Percentiles rank a stretch among this genome's conserved stretches.
Evolutionary conservation across 2,329 filamentous ascomycete genomes (phyloP).

Genomic region (Monosporascus cannonballus): DNA sequence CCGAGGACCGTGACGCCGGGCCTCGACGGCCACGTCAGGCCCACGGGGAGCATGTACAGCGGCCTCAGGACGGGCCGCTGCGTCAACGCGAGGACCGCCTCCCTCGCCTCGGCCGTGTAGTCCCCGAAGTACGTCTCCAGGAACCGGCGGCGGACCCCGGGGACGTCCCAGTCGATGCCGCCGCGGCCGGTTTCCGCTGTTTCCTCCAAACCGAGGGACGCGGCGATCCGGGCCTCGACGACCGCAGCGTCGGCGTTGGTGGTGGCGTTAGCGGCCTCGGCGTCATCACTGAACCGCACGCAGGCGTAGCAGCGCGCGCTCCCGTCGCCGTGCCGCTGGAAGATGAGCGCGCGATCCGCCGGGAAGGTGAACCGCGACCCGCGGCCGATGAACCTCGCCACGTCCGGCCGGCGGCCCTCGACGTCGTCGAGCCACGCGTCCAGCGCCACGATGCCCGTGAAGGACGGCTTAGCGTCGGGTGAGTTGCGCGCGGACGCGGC

Average conservation of each 20-base stretch:
- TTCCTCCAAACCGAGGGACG: no score
- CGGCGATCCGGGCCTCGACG: no score
- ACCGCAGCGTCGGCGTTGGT: no score
- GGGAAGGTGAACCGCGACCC: conserved; percentile 29
- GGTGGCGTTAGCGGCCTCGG: background rate
- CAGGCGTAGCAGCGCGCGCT: conserved; percentile 15
- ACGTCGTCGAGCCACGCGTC: conserved; percentile 26
- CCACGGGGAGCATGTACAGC: conserved; percentile 20
- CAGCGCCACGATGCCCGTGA: conserved; percentile 32
- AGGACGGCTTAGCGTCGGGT: conserved; percentile 27
- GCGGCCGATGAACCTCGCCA: conserved; percentile 28
- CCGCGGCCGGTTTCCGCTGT: no score
- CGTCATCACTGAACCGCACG: conserved; percentile 6
- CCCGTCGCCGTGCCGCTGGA: conserved; percentile 15
- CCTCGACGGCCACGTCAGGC: conserved; percentile 15
- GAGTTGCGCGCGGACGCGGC: conserved; percentile 23
- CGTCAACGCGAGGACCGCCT: conserved; percentile 7
- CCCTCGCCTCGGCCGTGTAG: conserved; percentile 6
- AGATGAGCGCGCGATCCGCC: conserved; percentile 9
- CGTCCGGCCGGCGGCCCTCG: conserved; percentile 26
- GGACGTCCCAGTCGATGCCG: conserved; percentile 13
- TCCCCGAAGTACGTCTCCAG: conserved; percentile 13
- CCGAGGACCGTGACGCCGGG: conserved; percentile 43
- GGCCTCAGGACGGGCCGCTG: conserved; percentile 8
- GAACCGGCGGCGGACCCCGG: conserved; percentile 4